A percentile compares a stretch with the other conserved stretches of the same genome.
phyloP scores from a whole-genome alignment of 495 filamentous ascomycete genomes.

The Xylaria intraflava region DNA sequence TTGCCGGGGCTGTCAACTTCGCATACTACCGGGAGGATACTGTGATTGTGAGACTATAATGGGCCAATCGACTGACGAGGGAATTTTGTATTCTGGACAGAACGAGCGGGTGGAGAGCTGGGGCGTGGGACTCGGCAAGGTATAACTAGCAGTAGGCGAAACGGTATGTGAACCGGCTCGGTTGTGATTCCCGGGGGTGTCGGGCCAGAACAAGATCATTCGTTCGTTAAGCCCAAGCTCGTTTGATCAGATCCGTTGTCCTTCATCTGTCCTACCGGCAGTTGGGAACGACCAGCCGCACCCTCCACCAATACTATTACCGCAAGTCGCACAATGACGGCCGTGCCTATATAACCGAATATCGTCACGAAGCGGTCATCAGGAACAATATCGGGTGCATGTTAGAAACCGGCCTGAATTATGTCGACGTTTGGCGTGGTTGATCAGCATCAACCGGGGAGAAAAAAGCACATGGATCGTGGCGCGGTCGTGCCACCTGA shows the following conservation, averaged over 20 bases:
- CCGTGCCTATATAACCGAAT: neutral
- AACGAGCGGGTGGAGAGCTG: neutral
- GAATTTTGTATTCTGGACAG: neutral
- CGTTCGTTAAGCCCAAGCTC: neutral
- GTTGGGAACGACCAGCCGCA: neutral
- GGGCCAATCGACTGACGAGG: no score
- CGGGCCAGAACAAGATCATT: neutral
- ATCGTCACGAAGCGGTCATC: neutral
- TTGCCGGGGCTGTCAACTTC: neutral
- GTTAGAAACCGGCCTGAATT: neutral
- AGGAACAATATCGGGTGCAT: neutral
- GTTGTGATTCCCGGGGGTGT: neutral
- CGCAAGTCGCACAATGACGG: neutral
- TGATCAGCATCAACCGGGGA: neutral
- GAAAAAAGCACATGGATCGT: conserved; percentile 3
- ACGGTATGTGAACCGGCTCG: no score
- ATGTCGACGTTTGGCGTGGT: neutral
- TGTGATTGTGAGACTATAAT: neutral
- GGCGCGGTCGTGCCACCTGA: conserved; percentile 1
- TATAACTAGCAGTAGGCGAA: neutral
- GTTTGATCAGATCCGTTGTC: neutral
- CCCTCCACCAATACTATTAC: neutral
- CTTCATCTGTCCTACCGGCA: neutral
- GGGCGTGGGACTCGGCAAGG: neutral
- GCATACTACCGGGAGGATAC: neutral